These are phyloP conservation scores for Saturnispora galanensis DNA, from an alignment of 805 yeast species.

Conservation along the genomic window DNA sequence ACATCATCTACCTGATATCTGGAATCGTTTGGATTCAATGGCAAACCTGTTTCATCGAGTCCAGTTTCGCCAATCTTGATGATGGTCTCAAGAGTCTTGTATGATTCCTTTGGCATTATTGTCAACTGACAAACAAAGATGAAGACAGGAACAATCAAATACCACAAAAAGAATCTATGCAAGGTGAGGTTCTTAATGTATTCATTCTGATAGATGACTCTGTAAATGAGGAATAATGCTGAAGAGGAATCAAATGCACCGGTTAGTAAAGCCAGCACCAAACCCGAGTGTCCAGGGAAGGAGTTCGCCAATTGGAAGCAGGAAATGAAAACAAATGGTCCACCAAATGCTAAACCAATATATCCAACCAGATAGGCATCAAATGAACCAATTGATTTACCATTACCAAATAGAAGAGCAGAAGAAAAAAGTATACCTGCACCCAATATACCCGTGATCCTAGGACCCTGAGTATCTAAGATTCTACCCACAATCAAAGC, in stretches of 20 bases:
- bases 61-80: conserved; percentile 67
- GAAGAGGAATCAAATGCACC: conserved; percentile 94
- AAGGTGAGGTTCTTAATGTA: conserved; percentile 33
- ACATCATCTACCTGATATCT: conserved; percentile 19
- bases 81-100: conserved; percentile 59
- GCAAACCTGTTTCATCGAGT: conserved; percentile 58
- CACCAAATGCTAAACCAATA: conserved; percentile 71
- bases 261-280: conserved; percentile 69
- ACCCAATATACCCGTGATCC: conserved; percentile 69
- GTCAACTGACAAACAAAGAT: conserved; percentile 63
- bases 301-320: conserved; percentile 84
- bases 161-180: conserved; percentile 51
- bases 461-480: conserved; percentile 73
- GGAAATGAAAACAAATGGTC: conserved; percentile 88
- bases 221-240: conserved; percentile 72
- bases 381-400: conserved; percentile 18
- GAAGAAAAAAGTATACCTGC: conserved; percentile 50
- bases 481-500: conserved; percentile 78
- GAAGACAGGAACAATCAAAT: conserved; percentile 68
- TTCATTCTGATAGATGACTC: conserved; percentile 47
- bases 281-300: conserved; percentile 75
- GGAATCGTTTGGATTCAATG: conserved; percentile 38
- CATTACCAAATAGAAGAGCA: conserved; percentile 27
- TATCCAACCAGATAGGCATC: conserved; percentile 75
- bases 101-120: conserved; percentile 72